Percentiles rank a stretch among this genome's conserved stretches.
These are phyloP conservation scores for Elongisporangium senticosum DNA, from an alignment of 352 stramenopile genomes.

Conservation along the genomic window DNA sequence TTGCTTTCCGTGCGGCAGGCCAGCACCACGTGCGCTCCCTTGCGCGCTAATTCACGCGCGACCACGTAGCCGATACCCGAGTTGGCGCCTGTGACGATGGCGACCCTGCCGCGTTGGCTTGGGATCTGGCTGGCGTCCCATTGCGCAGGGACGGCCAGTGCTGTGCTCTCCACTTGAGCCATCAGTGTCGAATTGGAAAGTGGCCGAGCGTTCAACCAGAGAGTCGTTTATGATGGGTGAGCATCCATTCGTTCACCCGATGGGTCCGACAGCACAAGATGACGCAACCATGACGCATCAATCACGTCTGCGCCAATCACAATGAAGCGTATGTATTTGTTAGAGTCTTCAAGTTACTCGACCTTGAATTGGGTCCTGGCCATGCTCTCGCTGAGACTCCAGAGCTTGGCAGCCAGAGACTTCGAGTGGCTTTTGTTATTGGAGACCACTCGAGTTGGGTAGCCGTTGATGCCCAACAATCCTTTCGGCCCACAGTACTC, in stretches of 20 bases:
- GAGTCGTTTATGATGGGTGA: too few relatives aligned
- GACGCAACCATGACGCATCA: too few relatives aligned
- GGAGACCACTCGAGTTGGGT: slow-evolving; percentile 36
- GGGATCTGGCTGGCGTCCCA: slow-evolving; percentile 3
- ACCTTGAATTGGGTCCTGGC: background rate
- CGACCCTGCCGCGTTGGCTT: background rate
- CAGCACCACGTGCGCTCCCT: slow-evolving; percentile 6
- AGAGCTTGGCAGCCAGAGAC: slow-evolving; percentile 20
- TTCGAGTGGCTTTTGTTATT: slow-evolving; percentile 19
- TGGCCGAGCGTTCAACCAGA: too few relatives aligned
- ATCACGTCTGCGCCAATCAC: too few relatives aligned
- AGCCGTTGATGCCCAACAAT: slow-evolving; percentile 31
- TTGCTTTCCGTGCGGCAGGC: slow-evolving; percentile 7
- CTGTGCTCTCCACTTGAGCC: too few relatives aligned
- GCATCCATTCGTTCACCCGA: too few relatives aligned
- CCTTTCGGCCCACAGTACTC: slow-evolving; percentile 24
- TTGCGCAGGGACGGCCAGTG: background rate
- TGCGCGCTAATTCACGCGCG: slow-evolving; percentile 1
- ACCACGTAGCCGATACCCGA: slow-evolving; percentile 6
- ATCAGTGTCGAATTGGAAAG: background rate
- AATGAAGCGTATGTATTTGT: too few relatives aligned
- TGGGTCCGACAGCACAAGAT: too few relatives aligned
- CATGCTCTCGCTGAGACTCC: slow-evolving; percentile 29
- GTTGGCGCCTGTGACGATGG: slow-evolving; percentile 5
- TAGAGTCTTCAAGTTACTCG: too few relatives aligned